A percentile compares a stretch with the other conserved stretches of the same genome.
Conservation (phyloP, 2,329 filamentous ascomycete genomes). For the Dissoconium aciculare region DNA sequence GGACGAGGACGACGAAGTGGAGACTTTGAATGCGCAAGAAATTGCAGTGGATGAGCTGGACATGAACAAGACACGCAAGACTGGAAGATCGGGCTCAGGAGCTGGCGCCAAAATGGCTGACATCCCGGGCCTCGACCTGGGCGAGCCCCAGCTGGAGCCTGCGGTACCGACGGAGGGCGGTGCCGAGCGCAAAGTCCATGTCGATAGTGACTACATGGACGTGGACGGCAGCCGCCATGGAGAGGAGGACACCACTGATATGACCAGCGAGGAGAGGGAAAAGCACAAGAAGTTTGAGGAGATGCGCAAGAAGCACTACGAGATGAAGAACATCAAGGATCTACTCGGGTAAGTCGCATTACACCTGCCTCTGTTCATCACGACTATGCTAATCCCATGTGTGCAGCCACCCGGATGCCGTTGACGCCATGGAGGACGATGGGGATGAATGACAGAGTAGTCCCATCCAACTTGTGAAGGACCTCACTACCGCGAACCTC, state of each 20-base stretch:
- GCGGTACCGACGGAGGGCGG: slow-evolving; percentile 23
- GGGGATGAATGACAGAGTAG: slow-evolving; percentile 23
- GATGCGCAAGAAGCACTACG: slow-evolving; percentile 90
- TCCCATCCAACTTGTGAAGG: slow-evolving; percentile 4
- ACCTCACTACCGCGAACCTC: no score
- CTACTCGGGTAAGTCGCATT: slow-evolving; percentile 57
- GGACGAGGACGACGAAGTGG: slow-evolving; percentile 66
- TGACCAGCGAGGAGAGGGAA: slow-evolving; percentile 56
- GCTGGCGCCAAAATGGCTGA: slow-evolving; percentile 46
- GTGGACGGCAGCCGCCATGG: slow-evolving; percentile 39
- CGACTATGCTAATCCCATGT: slow-evolving; percentile 7
- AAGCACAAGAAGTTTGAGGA: slow-evolving; percentile 88
- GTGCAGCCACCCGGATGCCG: slow-evolving; percentile 28
- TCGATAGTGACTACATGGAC: slow-evolving; percentile 39
- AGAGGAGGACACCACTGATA: slow-evolving; percentile 41
- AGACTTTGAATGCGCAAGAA: slow-evolving; percentile 52
- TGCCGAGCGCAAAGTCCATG: slow-evolving; percentile 64
- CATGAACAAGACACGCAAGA: slow-evolving; percentile 28
- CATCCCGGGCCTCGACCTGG: slow-evolving; percentile 81
- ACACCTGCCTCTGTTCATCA: no score
- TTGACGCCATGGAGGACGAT: slow-evolving; percentile 27
- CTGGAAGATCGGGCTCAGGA: slow-evolving; percentile 20
- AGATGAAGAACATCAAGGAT: slow-evolving; percentile 90
- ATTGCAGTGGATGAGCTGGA: slow-evolving; percentile 56
- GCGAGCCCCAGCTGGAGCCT: slow-evolving; percentile 60